A percentile compares a stretch with the other conserved stretches of the same genome.
phyloP scores from a whole-genome alignment of 176 grass and related monocot genomes.

The Carex kokanica region DNA sequence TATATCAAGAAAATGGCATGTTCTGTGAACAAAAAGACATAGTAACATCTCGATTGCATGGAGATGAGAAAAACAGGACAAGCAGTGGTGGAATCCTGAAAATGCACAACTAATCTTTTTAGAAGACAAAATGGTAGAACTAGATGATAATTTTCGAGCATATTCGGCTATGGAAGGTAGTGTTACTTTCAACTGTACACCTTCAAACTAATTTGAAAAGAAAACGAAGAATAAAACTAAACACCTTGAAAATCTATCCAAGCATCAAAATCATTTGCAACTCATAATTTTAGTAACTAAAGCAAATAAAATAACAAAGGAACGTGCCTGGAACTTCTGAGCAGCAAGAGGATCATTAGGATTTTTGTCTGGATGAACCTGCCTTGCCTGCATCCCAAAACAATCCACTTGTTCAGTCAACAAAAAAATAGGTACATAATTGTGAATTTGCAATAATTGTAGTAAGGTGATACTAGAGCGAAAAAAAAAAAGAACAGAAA shows the following conservation, averaged over 20 bases:
- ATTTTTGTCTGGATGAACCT: constrained; percentile 96
- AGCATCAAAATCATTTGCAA: not conserved
- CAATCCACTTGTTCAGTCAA: not conserved
- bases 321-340: constrained; percentile 73
- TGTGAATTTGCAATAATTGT: not conserved
- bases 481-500: not conserved
- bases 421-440: not conserved
- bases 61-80: constrained; percentile 2
- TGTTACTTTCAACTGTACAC: not conserved
- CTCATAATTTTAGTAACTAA: not conserved
- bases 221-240: not conserved
- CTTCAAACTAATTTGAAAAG: not conserved
- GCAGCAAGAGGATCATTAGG: constrained; percentile 77
- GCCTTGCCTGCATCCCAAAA: constrained; percentile 58
- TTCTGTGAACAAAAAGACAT: not conserved
- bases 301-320: not conserved
- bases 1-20: not conserved
- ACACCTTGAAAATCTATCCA: not conserved
- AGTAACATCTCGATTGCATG: not conserved
- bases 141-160: not conserved
- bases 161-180: not conserved
- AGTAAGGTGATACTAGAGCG: not conserved
- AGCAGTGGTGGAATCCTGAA: not conserved
- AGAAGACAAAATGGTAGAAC: not conserved
- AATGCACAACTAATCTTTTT: not conserved